phyloP scores from a whole-genome alignment of 176 grass and related monocot genomes.

The Bothriochloa decipiens region DNA sequence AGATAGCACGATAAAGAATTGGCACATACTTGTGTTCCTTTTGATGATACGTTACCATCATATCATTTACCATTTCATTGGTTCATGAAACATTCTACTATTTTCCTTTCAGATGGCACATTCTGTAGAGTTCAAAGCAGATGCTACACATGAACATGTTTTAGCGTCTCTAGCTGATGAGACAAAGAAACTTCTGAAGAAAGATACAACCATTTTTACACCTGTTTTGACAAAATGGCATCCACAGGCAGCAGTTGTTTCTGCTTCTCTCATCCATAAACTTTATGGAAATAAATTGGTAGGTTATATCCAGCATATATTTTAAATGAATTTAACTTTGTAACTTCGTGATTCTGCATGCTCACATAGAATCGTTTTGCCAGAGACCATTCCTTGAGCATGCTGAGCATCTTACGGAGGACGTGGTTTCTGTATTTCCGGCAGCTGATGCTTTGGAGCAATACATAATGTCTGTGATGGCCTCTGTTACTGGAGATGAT shows the following conservation, averaged over 20 bases:
- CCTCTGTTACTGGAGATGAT: constrained; percentile 80
- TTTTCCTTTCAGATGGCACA: constrained; percentile 77
- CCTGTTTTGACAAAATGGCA: constrained; percentile 88
- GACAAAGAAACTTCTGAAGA: constrained; percentile 87
- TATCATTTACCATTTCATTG: constrained; percentile 1
- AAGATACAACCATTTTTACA: constrained; percentile 74
- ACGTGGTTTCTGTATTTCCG: constrained; percentile 90
- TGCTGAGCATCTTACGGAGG: constrained; percentile 93
- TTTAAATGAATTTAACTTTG: constrained; percentile 12
- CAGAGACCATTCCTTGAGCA: constrained; percentile 96
- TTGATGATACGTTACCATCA: constrained; percentile 3
- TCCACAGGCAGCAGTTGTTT: constrained; percentile 82
- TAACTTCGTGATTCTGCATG: constrained; percentile 25
- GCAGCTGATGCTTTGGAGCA: constrained; percentile 85
- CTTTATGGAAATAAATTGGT: constrained; percentile 97
- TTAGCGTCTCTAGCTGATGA: constrained; percentile 87
- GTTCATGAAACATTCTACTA: constrained; percentile 36
- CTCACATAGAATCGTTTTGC: constrained; percentile 38
- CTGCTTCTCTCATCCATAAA: constrained; percentile 94
- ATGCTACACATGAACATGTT: constrained; percentile 72
- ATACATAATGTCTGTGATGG: constrained; percentile 79
- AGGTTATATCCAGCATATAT: constrained; percentile 36
- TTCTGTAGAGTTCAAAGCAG: constrained; percentile 69
- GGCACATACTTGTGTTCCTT: constrained; percentile 20
- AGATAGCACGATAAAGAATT: constrained; percentile 32